Conservation (phyloP, 2,329 filamentous ascomycete species). For the Colletotrichum viniferum region DNA sequence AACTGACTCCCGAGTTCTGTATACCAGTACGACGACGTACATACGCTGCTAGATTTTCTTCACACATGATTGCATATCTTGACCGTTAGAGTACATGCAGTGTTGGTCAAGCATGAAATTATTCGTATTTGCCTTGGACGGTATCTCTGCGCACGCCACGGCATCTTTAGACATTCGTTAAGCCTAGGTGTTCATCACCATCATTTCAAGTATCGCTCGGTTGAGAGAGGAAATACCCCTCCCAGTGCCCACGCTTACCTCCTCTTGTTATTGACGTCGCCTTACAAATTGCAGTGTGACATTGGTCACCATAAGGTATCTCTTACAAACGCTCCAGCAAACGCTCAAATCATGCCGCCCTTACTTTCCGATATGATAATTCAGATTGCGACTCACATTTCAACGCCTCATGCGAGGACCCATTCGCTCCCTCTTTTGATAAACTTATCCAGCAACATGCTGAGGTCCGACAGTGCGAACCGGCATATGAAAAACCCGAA, state of each 20-base stretch:
- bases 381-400: not conserved
- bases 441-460: slow-evolving; percentile 90
- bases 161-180: not conserved
- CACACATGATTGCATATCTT: not conserved
- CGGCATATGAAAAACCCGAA: slow-evolving; percentile 97
- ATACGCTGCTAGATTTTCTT: not conserved
- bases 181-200: not conserved
- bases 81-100: not conserved
- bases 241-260: not conserved
- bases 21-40: not conserved
- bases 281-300: not conserved
- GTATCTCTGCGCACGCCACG: not conserved
- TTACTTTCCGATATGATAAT: not conserved
- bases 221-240: not conserved
- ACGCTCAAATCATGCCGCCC: not conserved
- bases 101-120: not conserved
- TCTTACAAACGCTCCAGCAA: not conserved
- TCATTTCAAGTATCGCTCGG: not conserved
- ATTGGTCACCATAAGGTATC: not conserved
- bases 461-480: slow-evolving; percentile 87
- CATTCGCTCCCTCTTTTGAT: slow-evolving; percentile 97
- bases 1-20: not conserved
- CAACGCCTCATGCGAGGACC: slow-evolving; percentile 59
- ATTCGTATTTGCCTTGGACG: not conserved
- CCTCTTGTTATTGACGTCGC: not conserved